phyloP scores from a whole-genome alignment of 257 asterid species.

The Capsicum chinense region DNA sequence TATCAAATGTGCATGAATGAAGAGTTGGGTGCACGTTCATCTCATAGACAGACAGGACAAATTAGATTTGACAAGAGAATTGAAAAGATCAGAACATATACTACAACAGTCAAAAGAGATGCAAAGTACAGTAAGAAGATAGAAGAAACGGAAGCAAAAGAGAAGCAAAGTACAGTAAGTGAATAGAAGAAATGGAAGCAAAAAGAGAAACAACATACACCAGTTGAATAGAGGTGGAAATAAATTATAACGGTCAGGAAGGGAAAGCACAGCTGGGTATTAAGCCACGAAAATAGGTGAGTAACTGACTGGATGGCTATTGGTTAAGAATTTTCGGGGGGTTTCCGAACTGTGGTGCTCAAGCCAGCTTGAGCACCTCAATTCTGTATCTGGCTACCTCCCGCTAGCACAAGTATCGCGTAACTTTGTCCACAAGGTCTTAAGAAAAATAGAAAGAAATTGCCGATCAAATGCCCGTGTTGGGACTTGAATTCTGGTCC shows the following conservation, averaged over 20 bases:
- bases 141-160: too few relatives aligned
- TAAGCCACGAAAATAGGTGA: not conserved
- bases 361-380: not conserved
- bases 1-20: conserved; percentile 7
- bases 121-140: too few relatives aligned
- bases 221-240: not conserved
- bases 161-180: not conserved
- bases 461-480: not conserved
- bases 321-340: not conserved
- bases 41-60: not conserved
- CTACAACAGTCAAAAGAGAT: not conserved
- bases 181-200: not conserved
- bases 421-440: not conserved
- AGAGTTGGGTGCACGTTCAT: not conserved
- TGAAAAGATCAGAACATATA: not conserved
- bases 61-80: not conserved
- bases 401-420: not conserved
- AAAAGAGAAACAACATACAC: not conserved
- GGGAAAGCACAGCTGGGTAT: not conserved
- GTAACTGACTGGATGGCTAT: not conserved
- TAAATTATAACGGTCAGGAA: not conserved
- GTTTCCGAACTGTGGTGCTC: not conserved
- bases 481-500: not conserved
- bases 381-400: not conserved
- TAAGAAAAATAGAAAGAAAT: not conserved